Conservation (phyloP, 108 stramenopile genomes). For the Skeletonema costatum region DNA sequence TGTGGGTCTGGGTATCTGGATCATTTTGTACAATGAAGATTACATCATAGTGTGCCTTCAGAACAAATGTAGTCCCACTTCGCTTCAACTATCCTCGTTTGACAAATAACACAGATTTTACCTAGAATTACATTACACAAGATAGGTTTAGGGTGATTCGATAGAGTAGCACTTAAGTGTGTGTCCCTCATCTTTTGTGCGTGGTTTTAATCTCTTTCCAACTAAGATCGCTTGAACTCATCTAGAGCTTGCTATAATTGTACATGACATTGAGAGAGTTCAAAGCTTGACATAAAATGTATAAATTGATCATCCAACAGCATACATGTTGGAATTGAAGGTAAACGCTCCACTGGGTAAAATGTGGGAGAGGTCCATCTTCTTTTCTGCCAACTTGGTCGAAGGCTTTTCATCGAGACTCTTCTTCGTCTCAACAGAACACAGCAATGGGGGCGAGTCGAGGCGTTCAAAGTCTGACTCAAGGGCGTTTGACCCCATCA, state of each 20-base stretch:
- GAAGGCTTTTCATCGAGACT: neutral
- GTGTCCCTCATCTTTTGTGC: neutral
- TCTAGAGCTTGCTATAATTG: neutral
- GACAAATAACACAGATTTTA: neutral
- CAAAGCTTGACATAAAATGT: neutral
- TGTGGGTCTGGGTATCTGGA: too few relatives aligned
- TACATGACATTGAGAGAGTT: neutral
- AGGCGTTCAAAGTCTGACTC: neutral
- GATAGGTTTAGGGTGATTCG: neutral
- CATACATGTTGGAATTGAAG: neutral
- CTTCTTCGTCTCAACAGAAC: neutral
- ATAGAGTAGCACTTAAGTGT: neutral
- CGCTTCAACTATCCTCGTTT: neutral
- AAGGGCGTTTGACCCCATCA: neutral
- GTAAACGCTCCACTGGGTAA: neutral
- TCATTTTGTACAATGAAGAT: too few relatives aligned
- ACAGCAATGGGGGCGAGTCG: neutral
- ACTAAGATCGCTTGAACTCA: neutral
- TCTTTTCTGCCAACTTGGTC: neutral
- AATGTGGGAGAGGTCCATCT: neutral
- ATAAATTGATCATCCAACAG: neutral
- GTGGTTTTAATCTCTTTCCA: neutral
- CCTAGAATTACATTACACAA: neutral
- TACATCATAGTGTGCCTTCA: too few relatives aligned
- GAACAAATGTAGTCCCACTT: too few relatives aligned